Conservation (phyloP, 257 asterid species). For the Fraxinus excelsior region DNA sequence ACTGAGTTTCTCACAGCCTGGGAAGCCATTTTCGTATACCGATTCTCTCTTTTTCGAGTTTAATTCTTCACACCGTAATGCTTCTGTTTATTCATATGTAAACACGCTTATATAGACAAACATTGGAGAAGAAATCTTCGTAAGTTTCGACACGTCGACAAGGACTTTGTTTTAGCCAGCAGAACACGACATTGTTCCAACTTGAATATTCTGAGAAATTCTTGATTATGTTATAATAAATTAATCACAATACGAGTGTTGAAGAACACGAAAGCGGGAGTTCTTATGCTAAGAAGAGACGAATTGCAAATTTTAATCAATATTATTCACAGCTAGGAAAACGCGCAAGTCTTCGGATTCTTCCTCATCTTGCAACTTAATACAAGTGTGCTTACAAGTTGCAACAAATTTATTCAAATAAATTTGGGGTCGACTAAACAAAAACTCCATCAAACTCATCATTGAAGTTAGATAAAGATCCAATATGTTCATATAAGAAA, state of each 20-base stretch:
- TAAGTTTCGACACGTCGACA: background rate
- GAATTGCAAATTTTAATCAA: background rate
- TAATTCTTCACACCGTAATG: background rate
- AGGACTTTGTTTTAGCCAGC: background rate
- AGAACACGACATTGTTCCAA: constrained; percentile 1
- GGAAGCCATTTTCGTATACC: background rate
- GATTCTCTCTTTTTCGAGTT: background rate
- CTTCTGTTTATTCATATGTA: background rate
- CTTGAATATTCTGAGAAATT: background rate
- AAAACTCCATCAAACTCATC: no score
- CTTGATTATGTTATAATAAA: background rate
- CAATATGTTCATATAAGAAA: no score
- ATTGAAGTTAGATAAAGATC: no score
- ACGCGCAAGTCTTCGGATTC: background rate
- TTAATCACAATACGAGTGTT: no score
- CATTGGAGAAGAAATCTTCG: background rate
- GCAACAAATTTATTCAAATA: no score
- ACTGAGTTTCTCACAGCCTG: constrained; percentile 6
- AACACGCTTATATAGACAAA: background rate
- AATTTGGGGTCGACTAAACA: no score
- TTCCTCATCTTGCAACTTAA: background rate
- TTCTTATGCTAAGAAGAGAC: background rate
- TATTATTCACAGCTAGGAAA: background rate
- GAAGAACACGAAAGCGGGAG: background rate
- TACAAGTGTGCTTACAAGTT: no score